A percentile compares a stretch with the other conserved stretches of the same genome.
Evolutionary conservation across 2,329 filamentous ascomycete genomes (phyloP).

Genomic region (Cladorrhinum sp.): DNA sequence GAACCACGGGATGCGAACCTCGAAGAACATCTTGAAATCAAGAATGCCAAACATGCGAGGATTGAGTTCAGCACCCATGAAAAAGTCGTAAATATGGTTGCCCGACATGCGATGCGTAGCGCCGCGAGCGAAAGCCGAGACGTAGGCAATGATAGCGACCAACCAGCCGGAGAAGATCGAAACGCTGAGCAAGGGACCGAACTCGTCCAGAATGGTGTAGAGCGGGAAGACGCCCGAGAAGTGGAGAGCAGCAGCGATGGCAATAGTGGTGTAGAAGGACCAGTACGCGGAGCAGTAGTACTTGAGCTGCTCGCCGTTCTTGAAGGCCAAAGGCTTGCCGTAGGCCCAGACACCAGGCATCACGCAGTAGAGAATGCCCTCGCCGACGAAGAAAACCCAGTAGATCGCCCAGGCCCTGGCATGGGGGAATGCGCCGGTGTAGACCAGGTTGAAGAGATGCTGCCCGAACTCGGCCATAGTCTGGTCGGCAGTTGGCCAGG

Average conservation of each 20-base stretch:
- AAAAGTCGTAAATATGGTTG: slow-evolving; percentile 78
- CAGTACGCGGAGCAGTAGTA: slow-evolving; percentile 93
- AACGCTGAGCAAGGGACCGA: slow-evolving; percentile 87
- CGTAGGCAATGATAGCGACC: slow-evolving; percentile 79
- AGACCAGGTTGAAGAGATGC: slow-evolving; percentile 70
- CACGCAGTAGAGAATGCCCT: slow-evolving; percentile 76
- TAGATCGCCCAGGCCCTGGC: slow-evolving; percentile 86
- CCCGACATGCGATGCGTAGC: slow-evolving; percentile 91
- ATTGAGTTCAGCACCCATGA: slow-evolving; percentile 86
- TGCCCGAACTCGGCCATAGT: slow-evolving; percentile 66
- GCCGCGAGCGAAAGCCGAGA: slow-evolving; percentile 76
- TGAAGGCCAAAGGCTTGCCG: slow-evolving; percentile 82
- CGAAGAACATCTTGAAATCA: slow-evolving; percentile 93
- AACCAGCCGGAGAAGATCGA: slow-evolving; percentile 88
- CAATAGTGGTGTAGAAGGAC: slow-evolving; percentile 85
- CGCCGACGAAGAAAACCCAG: slow-evolving; percentile 87
- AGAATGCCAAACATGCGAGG: slow-evolving; percentile 80
- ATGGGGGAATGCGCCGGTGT: slow-evolving; percentile 80
- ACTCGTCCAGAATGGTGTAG: slow-evolving; percentile 91
- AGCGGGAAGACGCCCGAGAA: slow-evolving; percentile 81
- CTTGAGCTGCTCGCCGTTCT: slow-evolving; percentile 77
- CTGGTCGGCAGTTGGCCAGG: slow-evolving; percentile 63
- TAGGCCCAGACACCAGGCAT: slow-evolving; percentile 85
- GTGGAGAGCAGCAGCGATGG: slow-evolving; percentile 68
- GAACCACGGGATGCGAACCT: slow-evolving; percentile 83